Evolutionary conservation across 257 asterid species (phyloP).

Genomic region (Solanum medicagineum): DNA sequence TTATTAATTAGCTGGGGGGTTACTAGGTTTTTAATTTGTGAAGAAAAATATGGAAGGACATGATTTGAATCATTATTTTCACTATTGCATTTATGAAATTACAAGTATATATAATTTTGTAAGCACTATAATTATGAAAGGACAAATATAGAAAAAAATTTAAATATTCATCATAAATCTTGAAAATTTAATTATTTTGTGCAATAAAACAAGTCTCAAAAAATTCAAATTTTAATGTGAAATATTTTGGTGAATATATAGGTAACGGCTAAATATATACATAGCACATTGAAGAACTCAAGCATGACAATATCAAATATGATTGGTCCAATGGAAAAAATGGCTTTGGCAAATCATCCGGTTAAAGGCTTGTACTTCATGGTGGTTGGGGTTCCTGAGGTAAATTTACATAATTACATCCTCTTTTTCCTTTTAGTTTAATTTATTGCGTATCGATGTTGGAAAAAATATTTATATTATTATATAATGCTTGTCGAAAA

Average conservation of each 20-base stretch:
- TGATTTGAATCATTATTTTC: too few species aligned
- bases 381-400: slow-evolving; percentile 36
- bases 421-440: neutral
- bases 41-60: too few species aligned
- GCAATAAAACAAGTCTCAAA: too few species aligned
- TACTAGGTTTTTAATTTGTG: too few species aligned
- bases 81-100: too few species aligned
- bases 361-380: slow-evolving; percentile 24
- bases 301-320: slow-evolving; percentile 31
- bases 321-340: slow-evolving; percentile 24
- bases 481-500: neutral
- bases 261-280: slow-evolving; percentile 25
- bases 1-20: too few species aligned
- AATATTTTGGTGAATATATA: neutral
- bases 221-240: too few species aligned
- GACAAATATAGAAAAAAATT: too few species aligned
- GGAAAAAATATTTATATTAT: neutral
- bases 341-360: slow-evolving; percentile 30
- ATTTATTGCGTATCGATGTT: neutral
- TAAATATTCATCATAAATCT: too few species aligned
- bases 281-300: slow-evolving; percentile 18
- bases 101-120: too few species aligned
- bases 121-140: too few species aligned
- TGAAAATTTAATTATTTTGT: too few species aligned
- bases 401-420: neutral